These are phyloP conservation scores for Fusarium sp. DNA, from an alignment of 2,329 filamentous ascomycete species.

Conservation along the genomic window DNA sequence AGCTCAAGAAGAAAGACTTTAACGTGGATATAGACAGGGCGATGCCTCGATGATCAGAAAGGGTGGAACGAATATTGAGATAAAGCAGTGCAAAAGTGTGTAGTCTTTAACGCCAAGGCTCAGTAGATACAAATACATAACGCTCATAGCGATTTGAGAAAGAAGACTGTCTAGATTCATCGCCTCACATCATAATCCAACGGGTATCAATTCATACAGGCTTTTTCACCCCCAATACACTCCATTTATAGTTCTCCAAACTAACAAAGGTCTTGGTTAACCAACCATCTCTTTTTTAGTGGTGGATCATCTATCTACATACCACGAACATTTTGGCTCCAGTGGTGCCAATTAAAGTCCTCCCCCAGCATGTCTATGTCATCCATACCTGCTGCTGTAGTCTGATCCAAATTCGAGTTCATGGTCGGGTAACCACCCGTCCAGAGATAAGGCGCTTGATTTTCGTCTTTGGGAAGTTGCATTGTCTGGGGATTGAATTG, in stretches of 20 bases:
- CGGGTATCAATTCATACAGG: slow-evolving; percentile 45
- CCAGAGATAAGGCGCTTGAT: slow-evolving; percentile 58
- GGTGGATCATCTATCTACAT: slow-evolving; percentile 50
- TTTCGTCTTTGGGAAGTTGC: slow-evolving; percentile 48
- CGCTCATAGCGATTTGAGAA: slow-evolving; percentile 4
- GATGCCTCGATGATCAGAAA: not conserved
- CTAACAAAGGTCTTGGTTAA: not conserved
- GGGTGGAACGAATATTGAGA: not conserved
- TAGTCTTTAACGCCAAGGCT: too few species aligned
- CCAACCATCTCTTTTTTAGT: slow-evolving; percentile 42
- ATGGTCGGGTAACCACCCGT: slow-evolving; percentile 48
- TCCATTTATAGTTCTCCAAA: slow-evolving; percentile 1
- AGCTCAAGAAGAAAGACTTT: slow-evolving; percentile 45
- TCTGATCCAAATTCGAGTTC: slow-evolving; percentile 46
- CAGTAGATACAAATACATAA: too few species aligned
- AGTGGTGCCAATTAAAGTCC: slow-evolving; percentile 62
- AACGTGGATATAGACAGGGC: not conserved
- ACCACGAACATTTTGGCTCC: slow-evolving; percentile 57
- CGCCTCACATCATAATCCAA: slow-evolving; percentile 16
- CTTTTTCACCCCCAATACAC: slow-evolving; percentile 17
- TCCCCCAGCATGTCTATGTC: slow-evolving; percentile 56
- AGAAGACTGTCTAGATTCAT: slow-evolving; percentile 29
- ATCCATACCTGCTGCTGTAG: slow-evolving; percentile 41
- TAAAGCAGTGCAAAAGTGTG: not conserved
- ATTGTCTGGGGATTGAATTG: slow-evolving; percentile 33